phyloP scores from a whole-genome alignment of 2,329 filamentous ascomycete genomes.

The Chalara sp. region DNA sequence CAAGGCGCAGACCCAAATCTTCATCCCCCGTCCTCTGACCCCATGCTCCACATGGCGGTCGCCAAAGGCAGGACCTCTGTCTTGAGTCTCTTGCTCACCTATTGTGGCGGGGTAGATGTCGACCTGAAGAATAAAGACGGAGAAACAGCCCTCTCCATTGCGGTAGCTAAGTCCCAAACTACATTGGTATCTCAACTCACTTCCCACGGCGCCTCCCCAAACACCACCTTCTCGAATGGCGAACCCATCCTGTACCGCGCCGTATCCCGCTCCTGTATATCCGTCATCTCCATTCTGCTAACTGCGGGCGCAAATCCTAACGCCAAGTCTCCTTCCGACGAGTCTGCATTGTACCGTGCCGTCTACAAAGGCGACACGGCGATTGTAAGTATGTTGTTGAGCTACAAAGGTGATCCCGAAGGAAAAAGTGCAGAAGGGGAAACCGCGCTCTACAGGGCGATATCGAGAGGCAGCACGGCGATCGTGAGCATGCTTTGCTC shows the following conservation, averaged over 20 bases:
- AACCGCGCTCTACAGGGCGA: slow-evolving; percentile 6
- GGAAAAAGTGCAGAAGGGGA: slow-evolving; percentile 4
- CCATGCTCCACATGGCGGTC: slow-evolving; percentile 8
- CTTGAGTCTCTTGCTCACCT: slow-evolving; percentile 6
- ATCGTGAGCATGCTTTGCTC: slow-evolving; percentile 7
- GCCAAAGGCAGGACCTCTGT: slow-evolving; percentile 5
- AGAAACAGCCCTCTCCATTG: slow-evolving; percentile 5
- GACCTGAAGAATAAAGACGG: slow-evolving; percentile 5
- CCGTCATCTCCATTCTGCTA: slow-evolving; percentile 4
- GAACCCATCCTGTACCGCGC: slow-evolving; percentile 6
- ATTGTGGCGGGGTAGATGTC: slow-evolving; percentile 4
- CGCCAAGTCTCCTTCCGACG: slow-evolving; percentile 1
- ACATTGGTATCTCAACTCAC: slow-evolving; percentile 2
- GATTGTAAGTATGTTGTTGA: slow-evolving; percentile 5
- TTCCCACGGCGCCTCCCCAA: slow-evolving; percentile 2
- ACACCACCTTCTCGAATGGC: slow-evolving; percentile 3
- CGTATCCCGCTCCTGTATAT: slow-evolving; percentile 2
- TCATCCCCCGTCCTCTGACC: slow-evolving; percentile 3
- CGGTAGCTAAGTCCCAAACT: slow-evolving; percentile 2
- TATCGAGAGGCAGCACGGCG: slow-evolving; percentile 3
- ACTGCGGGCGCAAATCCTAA: slow-evolving; percentile 6
- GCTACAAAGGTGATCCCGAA: slow-evolving; percentile 8
- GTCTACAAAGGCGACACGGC: slow-evolving; percentile 4
- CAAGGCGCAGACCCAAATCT: slow-evolving; percentile 5
- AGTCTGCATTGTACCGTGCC: slow-evolving; percentile 11